Conservation (phyloP, 192 early-diverging fungal genomes). For the Backusella morwellensis region DNA sequence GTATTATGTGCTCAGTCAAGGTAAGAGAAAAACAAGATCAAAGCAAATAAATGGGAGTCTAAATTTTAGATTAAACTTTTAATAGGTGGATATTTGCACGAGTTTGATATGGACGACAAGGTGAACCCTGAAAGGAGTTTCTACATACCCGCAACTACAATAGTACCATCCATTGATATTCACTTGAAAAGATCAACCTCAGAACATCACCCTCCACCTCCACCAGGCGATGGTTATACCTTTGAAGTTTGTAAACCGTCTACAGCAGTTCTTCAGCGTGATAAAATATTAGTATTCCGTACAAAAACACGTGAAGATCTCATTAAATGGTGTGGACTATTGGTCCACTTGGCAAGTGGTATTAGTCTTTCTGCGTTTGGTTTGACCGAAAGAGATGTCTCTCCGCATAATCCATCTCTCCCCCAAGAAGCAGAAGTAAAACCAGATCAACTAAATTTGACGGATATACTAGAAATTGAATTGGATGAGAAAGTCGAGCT, state of each 20-base stretch:
- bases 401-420: background rate
- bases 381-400: background rate
- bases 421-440: background rate
- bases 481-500: background rate
- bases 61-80: background rate
- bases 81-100: constrained; percentile 40
- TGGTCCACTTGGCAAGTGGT: constrained; percentile 9
- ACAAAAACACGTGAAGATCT: background rate
- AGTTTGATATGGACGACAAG: constrained; percentile 26
- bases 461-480: background rate
- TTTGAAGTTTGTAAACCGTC: constrained; percentile 12
- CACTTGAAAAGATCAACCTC: background rate
- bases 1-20: constrained; percentile 42
- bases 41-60: background rate
- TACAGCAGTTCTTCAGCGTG: background rate
- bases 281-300: constrained; percentile 9
- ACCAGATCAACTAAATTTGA: background rate
- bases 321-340: background rate
- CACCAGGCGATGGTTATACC: background rate
- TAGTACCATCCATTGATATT: constrained; percentile 26
- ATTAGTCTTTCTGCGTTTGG: background rate
- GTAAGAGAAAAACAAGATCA: background rate
- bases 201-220: background rate
- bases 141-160: constrained; percentile 33
- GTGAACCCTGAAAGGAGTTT: constrained; percentile 39